Conservation (phyloP, 2,329 filamentous ascomycete species). For the Bertia moriformis region DNA sequence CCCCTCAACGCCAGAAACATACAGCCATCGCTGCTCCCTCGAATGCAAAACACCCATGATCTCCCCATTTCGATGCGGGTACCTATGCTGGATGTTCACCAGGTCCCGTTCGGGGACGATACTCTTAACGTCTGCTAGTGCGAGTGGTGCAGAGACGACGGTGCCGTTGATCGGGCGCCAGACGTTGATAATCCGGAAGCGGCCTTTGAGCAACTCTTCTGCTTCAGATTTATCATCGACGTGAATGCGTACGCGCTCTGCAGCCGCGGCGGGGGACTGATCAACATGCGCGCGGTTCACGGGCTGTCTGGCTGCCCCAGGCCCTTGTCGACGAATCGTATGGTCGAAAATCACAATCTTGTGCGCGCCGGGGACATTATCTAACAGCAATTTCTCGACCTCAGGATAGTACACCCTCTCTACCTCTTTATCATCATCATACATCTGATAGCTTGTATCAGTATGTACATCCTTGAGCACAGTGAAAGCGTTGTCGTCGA, state of each 20-base stretch:
- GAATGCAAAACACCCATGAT: constrained; percentile 44
- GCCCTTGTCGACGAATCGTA: constrained; percentile 44
- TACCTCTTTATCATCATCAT: constrained; percentile 38
- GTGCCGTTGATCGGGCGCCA: constrained; percentile 51
- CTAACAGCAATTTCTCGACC: constrained; percentile 38
- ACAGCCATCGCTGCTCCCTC: constrained; percentile 45
- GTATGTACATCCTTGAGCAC: not conserved
- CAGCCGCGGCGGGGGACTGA: constrained; percentile 50
- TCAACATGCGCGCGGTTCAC: constrained; percentile 61
- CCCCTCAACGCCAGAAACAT: constrained; percentile 51
- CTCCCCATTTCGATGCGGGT: constrained; percentile 26
- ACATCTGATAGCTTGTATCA: constrained; percentile 10
- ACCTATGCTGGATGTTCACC: constrained; percentile 48
- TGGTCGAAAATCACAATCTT: constrained; percentile 61
- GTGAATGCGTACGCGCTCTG: constrained; percentile 45
- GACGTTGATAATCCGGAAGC: constrained; percentile 57
- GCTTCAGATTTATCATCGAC: constrained; percentile 32
- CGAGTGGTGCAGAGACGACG: constrained; percentile 48
- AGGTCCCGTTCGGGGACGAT: constrained; percentile 40
- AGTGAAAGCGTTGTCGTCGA: not conserved
- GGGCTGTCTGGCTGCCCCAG: constrained; percentile 42
- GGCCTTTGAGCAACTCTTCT: constrained; percentile 36
- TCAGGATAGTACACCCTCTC: constrained; percentile 44
- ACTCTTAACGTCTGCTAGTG: constrained; percentile 48
- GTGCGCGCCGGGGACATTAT: constrained; percentile 36